Evolutionary conservation across 208 protist genomes (phyloP).

Genomic region (Leishmania lainsoni): DNA sequence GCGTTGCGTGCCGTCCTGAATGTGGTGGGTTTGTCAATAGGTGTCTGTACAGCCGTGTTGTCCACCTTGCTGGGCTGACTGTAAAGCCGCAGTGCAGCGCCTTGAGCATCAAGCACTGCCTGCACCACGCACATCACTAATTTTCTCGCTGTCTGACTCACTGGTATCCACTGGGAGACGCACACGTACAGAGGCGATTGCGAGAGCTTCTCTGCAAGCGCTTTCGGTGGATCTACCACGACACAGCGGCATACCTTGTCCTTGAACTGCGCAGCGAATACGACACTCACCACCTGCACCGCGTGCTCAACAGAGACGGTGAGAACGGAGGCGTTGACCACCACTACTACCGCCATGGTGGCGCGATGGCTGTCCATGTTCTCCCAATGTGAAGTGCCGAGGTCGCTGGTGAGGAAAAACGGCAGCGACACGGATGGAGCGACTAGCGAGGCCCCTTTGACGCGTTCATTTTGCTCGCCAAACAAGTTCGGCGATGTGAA

Average conservation of each 20-base stretch:
- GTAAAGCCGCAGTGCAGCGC: conserved; percentile 20
- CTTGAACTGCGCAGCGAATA: conserved; percentile 68
- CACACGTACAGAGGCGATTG: conserved; percentile 20
- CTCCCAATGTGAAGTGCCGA: conserved; percentile 74
- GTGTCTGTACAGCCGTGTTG: conserved; percentile 33
- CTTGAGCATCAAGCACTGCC: conserved; percentile 31
- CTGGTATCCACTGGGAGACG: conserved; percentile 16
- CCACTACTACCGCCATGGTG: conserved; percentile 61
- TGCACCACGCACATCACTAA: conserved; percentile 47
- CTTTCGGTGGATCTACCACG: conserved; percentile 51
- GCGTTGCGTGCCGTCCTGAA: conserved; percentile 17
- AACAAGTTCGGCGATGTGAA: conserved; percentile 7
- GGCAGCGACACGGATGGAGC: conserved; percentile 26
- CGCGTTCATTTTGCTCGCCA: conserved; percentile 1
- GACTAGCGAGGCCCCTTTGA: neutral
- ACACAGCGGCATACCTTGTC: conserved; percentile 79
- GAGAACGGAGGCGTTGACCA: conserved; percentile 52
- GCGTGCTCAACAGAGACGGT: conserved; percentile 33
- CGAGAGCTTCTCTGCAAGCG: conserved; percentile 17
- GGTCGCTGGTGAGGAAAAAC: conserved; percentile 44
- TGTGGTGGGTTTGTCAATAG: conserved; percentile 34
- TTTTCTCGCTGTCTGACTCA: conserved; percentile 37
- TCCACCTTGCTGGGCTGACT: conserved; percentile 26
- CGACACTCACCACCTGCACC: conserved; percentile 46
- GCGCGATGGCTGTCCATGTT: conserved; percentile 71